Evolutionary conservation across 257 asterid genomes (phyloP), one percentile per base, ranked within the genome.

Genomic region (Thymus quinquecostatus): DNA sequence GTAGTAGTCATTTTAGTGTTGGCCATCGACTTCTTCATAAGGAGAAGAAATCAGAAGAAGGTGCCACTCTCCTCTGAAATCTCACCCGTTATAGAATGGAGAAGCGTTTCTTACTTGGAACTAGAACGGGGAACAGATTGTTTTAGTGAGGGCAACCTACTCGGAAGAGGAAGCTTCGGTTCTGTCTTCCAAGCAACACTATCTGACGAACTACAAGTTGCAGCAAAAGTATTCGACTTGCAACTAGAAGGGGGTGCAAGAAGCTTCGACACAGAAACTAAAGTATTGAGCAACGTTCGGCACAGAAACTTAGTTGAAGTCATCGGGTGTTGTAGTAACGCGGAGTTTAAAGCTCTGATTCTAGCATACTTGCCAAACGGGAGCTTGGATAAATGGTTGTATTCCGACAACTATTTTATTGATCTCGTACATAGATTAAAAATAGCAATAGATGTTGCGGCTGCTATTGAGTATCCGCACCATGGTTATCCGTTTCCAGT

Each of bases 241-340:
- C 40, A 67, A 28, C 4, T 67, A 2, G 80, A 77, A 73, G 71
- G 69, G 36, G 79, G 11, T 7, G 55, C 5, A 13, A 49, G 14
- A 14, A 49, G 55, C 2, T 49, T 49, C 5, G 55, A 49, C 6
- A 49, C 8, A 6, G 55, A 49, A 11, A 13, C 55, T 2, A 8
- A 13, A 12, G 13, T 49, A 13, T 0, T 49, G 55, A 13, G 28
- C 6, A 4, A 4, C 2, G 13, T 49, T 4, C 55, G 27, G 0
- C 55, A 49, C 1, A 49, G 55, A 49, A 49, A 49, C 55, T 13
- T 49, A 13, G 55, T 49, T 2, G 8, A 28, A 49, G 7, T 49
- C 4, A 11, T 49, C 4, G 55, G 55, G 13, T 49, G 55, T 49
- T 49, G 55, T 13, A 49, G 55, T 13, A 49, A 49, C 28, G 13